Evolutionary conservation across 495 filamentous ascomycete genomes (phyloP), one percentile per base, ranked within the genome.

Genomic region (Penicillium taxi): DNA sequence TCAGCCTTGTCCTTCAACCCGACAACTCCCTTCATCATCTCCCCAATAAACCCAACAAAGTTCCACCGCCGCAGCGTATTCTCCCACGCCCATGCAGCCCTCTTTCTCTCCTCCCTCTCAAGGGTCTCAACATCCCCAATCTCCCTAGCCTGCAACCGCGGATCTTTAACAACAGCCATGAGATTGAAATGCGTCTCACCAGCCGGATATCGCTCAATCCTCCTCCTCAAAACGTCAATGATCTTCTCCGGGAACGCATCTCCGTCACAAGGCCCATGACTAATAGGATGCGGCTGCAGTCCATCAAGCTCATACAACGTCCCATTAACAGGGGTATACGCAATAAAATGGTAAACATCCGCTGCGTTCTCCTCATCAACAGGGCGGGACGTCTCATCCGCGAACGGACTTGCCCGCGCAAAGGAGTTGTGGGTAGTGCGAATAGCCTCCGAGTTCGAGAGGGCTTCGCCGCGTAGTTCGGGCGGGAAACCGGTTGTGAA

Each of bases 281-380:
- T 77, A 40, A 96, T 94, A 15, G 91, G 91, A 34, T 84, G 79
- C 1, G 88, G 87, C 63, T 95, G 88, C 36, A 99, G 65, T 20
- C 91, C 91, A 59, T 99, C 91, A 32, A 99, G 72, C 63, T 99
- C 91, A 69, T 95, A 99, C 35, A 99, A 70, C 2, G 61, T 73
- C 35, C 79, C 78, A 56, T 83, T 72, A 26, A 94, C 70, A 20
- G 82, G 70, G 29, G 85, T 90, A 59, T 99, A 99, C 13, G 90
- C 91, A 52, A 96, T 85, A 64, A 99, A 99, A 60, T 99, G 93
- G 61, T 91, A 99, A 12, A 90, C 84, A 50, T 99, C 91, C 2
- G 70, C 56, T 17, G 59, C 66, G 26, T 71, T 73, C 35, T 74
- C 69, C 5, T 75, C 69, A 8, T 67, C 61, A 15, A 68, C 73